Base-by-base conservation (phyloP, 495 filamentous ascomycete species). In the Clavariopsis aquatica region DNA sequence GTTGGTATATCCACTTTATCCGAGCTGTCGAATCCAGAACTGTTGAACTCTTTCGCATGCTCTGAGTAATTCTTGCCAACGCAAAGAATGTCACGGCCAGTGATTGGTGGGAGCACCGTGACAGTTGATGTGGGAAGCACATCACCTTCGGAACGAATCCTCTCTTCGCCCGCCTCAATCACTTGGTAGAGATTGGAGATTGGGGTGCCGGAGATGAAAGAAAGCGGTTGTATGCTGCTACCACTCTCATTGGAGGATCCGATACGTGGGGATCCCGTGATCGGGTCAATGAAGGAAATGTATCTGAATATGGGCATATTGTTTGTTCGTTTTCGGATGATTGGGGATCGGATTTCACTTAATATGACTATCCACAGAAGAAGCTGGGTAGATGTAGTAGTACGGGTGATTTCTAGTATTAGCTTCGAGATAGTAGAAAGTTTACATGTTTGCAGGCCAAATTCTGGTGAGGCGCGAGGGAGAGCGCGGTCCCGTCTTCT, bases 21-120 rank as follows among this genome's bases (percentile, higher is more conserved):
- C n/a, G 72, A 77, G 27, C 73, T 73, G 66, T 82, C 80, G 64
- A 77, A 84, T 1, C 82, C 81, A n/a, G 77, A 80, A 2, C 69
- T 72, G 58, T 81, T 80, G 69, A 82, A 83, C 60, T 83, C 80
- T 15, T 60, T 72, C 7, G 78, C 77, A 66, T 85, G 83, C 59
- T 83, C 80, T 28, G 70, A 74, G 70, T 85, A 85, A 52, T 85
- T 84, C 69, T 84, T 83, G 7, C 82, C 83, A 13, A 85, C 78
- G 3, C 77, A 78, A 1, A 84, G 72, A 8, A 85, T 70, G 69
- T 84, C 83, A n/a, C 82, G 75, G 8, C 74, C 81, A 8, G 73
- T 69, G 60, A 85, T 74, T 0, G 83, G 78, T 0, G 83, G 72
- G 1, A 82, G 75, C 9, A 81, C 56, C 51, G 78, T 76, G 15